Conservation (phyloP, 495 filamentous ascomycete genomes). For the Gamarada debralockiae region DNA sequence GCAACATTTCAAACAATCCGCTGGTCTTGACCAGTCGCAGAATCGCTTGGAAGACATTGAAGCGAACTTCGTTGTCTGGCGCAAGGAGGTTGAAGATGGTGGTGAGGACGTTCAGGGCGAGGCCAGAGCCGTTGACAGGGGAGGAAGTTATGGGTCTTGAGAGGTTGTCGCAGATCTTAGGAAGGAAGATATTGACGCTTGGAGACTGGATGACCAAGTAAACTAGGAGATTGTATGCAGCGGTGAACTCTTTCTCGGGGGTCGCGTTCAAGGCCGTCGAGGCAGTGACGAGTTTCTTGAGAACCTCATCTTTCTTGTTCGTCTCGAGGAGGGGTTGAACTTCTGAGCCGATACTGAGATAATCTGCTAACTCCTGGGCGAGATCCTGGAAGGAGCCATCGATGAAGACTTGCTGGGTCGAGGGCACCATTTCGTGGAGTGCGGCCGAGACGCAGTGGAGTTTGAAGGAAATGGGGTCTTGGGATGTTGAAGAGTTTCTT, state of each 20-base stretch:
- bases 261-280: constrained; percentile 69
- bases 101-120: constrained; percentile 83
- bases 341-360: constrained; percentile 58
- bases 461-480: background rate
- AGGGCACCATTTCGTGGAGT: constrained; percentile 14
- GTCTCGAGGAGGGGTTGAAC: constrained; percentile 67
- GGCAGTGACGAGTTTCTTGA: constrained; percentile 81
- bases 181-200: constrained; percentile 78
- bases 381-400: constrained; percentile 89
- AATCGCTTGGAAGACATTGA: constrained; percentile 83
- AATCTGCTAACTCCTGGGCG: constrained; percentile 69
- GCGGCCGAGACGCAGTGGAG: constrained; percentile 3
- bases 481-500: background rate
- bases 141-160: constrained; percentile 81
- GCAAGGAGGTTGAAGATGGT: constrained; percentile 96
- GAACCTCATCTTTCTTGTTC: constrained; percentile 75
- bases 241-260: constrained; percentile 92
- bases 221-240: constrained; percentile 92
- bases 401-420: constrained; percentile 58
- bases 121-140: constrained; percentile 73
- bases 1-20: constrained; percentile 73
- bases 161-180: constrained; percentile 81
- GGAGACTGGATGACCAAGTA: constrained; percentile 84
- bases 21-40: constrained; percentile 70
- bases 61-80: constrained; percentile 69